Evolutionary conservation across 2,329 filamentous ascomycete genomes (phyloP).

Genomic region (Exserohilum turcica): DNA sequence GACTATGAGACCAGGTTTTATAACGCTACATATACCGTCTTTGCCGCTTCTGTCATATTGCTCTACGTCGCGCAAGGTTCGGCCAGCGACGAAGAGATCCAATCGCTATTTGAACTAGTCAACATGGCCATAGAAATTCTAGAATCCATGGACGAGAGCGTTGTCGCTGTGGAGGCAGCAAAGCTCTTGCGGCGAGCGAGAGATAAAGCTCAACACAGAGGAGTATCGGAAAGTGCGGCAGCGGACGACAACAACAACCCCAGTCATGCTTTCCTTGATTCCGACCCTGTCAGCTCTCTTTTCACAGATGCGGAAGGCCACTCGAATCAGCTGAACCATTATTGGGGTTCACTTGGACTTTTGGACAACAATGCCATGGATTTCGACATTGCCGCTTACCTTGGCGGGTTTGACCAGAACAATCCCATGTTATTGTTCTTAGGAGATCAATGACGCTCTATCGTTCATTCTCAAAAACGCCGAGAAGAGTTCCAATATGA

Average conservation of each 20-base stretch:
- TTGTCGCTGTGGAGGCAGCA: not conserved
- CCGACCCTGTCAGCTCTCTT: not conserved
- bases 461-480: not conserved
- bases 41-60: not conserved
- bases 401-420: not conserved
- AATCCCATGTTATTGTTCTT: not conserved
- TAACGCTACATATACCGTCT: not conserved
- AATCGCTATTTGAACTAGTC: not conserved
- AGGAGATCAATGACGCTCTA: not conserved
- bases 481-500: not conserved
- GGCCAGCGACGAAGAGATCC: not conserved
- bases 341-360: not conserved
- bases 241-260: not conserved
- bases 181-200: not conserved
- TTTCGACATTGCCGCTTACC: not conserved
- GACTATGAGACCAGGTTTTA: not conserved
- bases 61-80: not conserved
- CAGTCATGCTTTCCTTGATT: not conserved
- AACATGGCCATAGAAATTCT: not conserved
- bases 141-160: not conserved
- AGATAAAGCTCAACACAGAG: not conserved
- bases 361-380: not conserved
- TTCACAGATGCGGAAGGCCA: not conserved
- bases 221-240: not conserved
- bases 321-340: not conserved